These are phyloP conservation scores for Allium fistulosum DNA, from an alignment of 106 monocot genomes.

Conservation along the genomic window DNA sequence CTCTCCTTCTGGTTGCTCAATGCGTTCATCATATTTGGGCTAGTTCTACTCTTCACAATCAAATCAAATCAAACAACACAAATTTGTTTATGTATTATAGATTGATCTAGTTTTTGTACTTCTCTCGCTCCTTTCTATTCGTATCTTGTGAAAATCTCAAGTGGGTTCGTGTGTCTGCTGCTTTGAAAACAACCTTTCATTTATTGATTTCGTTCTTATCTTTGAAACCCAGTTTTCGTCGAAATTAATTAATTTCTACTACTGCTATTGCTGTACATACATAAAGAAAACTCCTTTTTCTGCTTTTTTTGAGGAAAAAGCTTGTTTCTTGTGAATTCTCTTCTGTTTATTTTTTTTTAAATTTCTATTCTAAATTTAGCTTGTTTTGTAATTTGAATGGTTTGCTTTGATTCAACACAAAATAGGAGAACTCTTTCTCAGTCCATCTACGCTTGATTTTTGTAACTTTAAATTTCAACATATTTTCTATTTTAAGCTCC, in stretches of 20 bases:
- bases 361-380: not conserved
- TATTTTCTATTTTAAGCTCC: slow-evolving; percentile 47
- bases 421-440: too few relatives aligned
- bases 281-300: slow-evolving; percentile 5
- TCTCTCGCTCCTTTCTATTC: not conserved
- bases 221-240: not conserved
- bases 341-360: not conserved
- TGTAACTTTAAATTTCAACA: too few relatives aligned
- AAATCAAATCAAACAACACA: too few relatives aligned
- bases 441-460: too few relatives aligned
- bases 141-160: slow-evolving; percentile 7
- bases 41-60: too few relatives aligned
- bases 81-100: not conserved
- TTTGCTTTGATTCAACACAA: not conserved
- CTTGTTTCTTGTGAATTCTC: not conserved
- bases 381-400: slow-evolving; percentile 59
- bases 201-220: slow-evolving; percentile 9
- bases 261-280: not conserved
- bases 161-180: slow-evolving; percentile 6
- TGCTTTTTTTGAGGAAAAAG: not conserved
- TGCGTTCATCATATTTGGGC: too few relatives aligned
- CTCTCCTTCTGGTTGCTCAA: too few relatives aligned
- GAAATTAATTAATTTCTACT: not conserved
- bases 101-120: not conserved
- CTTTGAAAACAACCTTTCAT: slow-evolving; percentile 9